Evolutionary conservation across 1,284 basidiomycete genomes (phyloP), one percentile per base, ranked within the genome.

Genomic region (Caloboletus firmus): DNA sequence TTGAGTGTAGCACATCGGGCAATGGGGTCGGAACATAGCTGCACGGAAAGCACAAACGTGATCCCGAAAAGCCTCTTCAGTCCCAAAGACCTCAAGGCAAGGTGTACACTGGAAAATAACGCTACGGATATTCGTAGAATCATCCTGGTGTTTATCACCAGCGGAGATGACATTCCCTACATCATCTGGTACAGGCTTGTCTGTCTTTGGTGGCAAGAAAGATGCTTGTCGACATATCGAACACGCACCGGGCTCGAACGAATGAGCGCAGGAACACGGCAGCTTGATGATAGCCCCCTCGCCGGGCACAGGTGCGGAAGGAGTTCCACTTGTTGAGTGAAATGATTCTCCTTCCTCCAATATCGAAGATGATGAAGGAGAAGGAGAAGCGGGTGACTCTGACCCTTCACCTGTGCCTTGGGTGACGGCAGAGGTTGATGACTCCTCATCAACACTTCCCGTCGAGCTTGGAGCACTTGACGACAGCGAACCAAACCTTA

Each of bases 11-110:
- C 66, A 67, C 10, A 55, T 31, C 8, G 44, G 28, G 37, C 66
- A 67, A 36, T 69, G 65, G 5, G 52, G 56, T 17, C 42, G 65
- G 35, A 52, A 12, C 39, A 58, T 51, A 2, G 20, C 13, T 10
- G 49, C 34, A 24, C 51, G 57, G 40, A 46, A 45, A n/a, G 42
- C 36, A 43, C 68, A 70, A 36, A 49, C 32, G 28, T 67, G 69
- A 35, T 42, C 10, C 30, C 13, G 59, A 37, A 53, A 45, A 0
- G 45, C 49, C 10, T 49, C 48, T 34, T 53, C 54, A 0, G 44
- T 57, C 22, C 58, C 55, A 46, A 69, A 69, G 24, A 49, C 4
- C n/a, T 15, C 24, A 13, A 58, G 13, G 45, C 68, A 67, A 15
- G 54, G 50, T 11, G 42, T 48, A 39, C 68, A 67, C 5, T 32